These are phyloP conservation scores for Kokia cookei DNA, from an alignment of 441 rosid species.

Conservation along the genomic window DNA sequence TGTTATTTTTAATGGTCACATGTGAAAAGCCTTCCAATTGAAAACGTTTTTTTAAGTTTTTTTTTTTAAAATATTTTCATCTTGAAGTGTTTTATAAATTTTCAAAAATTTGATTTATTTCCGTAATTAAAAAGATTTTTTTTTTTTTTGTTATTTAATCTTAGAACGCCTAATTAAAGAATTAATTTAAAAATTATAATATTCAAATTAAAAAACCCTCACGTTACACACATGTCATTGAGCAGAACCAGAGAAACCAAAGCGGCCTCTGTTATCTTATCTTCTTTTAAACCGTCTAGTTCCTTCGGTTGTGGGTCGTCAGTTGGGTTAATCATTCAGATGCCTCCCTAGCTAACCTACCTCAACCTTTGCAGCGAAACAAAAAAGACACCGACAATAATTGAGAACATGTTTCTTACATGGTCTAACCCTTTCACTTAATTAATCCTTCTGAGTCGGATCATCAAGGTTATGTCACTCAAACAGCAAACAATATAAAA, in stretches of 20 bases:
- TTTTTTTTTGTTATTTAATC: no score
- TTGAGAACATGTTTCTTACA: conserved; percentile 8
- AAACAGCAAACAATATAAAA: background rate
- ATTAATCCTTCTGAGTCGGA: background rate
- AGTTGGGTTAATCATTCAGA: conserved; percentile 7
- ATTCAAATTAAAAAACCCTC: no score
- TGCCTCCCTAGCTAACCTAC: background rate
- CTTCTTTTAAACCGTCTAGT: conserved; percentile 4
- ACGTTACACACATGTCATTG: no score
- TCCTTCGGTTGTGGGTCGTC: background rate
- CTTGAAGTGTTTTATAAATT: no score
- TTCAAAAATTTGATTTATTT: no score
- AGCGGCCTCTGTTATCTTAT: background rate
- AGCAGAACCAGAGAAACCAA: background rate
- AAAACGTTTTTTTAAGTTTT: no score
- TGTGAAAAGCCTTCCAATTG: no score
- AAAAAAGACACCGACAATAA: background rate
- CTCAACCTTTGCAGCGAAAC: conserved; percentile 10
- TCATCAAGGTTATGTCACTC: background rate
- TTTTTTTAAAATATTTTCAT: no score
- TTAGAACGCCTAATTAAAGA: no score
- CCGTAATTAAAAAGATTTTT: no score
- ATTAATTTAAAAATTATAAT: no score
- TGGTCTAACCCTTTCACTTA: conserved; percentile 2
- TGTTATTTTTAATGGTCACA: no score